Evolutionary conservation across 352 stramenopile genomes (phyloP).

Genomic region (Pythium folliculosum): DNA sequence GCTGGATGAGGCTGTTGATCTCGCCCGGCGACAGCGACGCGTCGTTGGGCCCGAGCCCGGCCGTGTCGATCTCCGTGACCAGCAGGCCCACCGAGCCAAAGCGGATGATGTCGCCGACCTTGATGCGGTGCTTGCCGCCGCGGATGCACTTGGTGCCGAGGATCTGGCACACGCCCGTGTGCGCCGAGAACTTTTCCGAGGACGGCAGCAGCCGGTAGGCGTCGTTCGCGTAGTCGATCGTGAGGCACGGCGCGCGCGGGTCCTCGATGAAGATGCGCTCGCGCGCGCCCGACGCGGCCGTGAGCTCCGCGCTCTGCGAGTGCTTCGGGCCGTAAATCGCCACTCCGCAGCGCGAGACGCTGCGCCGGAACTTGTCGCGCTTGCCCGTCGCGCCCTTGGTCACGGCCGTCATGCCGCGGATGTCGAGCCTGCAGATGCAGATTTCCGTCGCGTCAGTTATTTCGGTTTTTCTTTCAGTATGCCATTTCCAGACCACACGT

Average conservation of each 20-base stretch:
- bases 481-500: slow-evolving; percentile 6
- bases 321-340: slow-evolving; percentile 89
- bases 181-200: slow-evolving; percentile 84
- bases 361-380: slow-evolving; percentile 89
- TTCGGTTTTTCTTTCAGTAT: neutral
- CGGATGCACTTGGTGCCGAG: slow-evolving; percentile 86
- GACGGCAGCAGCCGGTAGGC: slow-evolving; percentile 82
- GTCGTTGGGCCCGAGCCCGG: slow-evolving; percentile 65
- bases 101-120: slow-evolving; percentile 85
- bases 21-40: slow-evolving; percentile 71
- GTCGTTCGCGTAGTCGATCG: slow-evolving; percentile 88
- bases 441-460: too few relatives aligned
- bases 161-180: slow-evolving; percentile 88
- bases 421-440: slow-evolving; percentile 65
- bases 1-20: slow-evolving; percentile 80
- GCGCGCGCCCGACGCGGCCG: slow-evolving; percentile 33
- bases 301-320: slow-evolving; percentile 51
- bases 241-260: slow-evolving; percentile 76
- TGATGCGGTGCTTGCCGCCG: slow-evolving; percentile 77
- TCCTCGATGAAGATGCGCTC: slow-evolving; percentile 90
- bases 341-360: slow-evolving; percentile 80
- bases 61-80: slow-evolving; percentile 85
- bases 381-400: slow-evolving; percentile 85
- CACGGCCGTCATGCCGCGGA: slow-evolving; percentile 85
- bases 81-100: slow-evolving; percentile 82